Base-by-base conservation (phyloP, 2,329 filamentous ascomycete genomes). In the Colletotrichum tofieldiae region DNA sequence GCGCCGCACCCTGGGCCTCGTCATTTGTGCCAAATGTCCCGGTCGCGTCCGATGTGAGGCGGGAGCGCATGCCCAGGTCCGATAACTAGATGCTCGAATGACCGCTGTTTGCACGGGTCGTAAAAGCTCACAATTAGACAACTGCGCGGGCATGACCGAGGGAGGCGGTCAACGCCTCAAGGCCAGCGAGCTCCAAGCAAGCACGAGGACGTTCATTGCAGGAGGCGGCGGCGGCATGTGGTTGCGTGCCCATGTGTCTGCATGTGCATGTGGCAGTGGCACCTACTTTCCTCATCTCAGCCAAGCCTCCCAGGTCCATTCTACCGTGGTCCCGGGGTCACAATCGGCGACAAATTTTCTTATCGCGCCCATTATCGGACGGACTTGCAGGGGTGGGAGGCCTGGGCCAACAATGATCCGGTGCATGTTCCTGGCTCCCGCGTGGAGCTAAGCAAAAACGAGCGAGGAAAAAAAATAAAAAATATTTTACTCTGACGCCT, bases 401-500 rank as follows among this genome's bases (percentile, higher is more conserved):
- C 23, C 23, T 9, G 65, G 43, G 60, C 61, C 29, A 72, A 69
- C 52, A 37, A 63, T 63, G n/a, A 35, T 72, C 69, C 58, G 65
- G 59, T 11, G 23, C 45, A 18, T 69, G 65, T 63, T 68, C 69
- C 69, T 68, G 52, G 51, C 41, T 63, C 56, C 43, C 56, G 68
- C 65, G 65, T 71, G 68, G 51, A 51, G 62, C 55, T 60, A 56
- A 26, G 37, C n/a, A 29, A 41, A 41, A 29, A 41, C 18, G 29
- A n/a, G 51, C 51, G 35, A 37, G 23, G 39, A 35, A 20, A 55
- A 55, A 39, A 18, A 35, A 52, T 18, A 29, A 26, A 47, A 63
- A 71, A 56, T 56, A 56, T 60, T 58, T 6, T 55, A 58, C 55
- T 66, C n/a, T 70, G 55, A 58, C 64, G 65, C 69, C 56, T 63